phyloP scores from a whole-genome alignment of 2,329 filamentous ascomycete species.

The Colletotrichum tofieldiae region DNA sequence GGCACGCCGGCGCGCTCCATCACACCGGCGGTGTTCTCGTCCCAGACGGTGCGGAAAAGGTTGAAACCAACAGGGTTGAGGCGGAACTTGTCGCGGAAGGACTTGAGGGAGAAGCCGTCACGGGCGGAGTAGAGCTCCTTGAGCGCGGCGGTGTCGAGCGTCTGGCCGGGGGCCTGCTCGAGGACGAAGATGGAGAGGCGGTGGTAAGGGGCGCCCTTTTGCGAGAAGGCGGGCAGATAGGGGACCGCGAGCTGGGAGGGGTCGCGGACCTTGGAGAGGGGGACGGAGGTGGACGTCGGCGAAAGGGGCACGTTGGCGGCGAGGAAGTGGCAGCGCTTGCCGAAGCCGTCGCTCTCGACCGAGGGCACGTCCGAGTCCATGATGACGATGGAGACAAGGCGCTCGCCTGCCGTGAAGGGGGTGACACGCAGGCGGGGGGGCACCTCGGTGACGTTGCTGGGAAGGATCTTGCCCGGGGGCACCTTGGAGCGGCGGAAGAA shows the following conservation, averaged over 20 bases:
- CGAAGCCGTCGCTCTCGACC: constrained; percentile 80
- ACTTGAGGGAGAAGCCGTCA: constrained; percentile 79
- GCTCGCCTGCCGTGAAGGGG: constrained; percentile 85
- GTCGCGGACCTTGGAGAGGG: constrained; percentile 74
- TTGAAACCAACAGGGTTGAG: constrained; percentile 85
- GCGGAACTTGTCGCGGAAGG: constrained; percentile 79
- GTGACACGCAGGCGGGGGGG: constrained; percentile 86
- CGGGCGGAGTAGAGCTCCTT: constrained; percentile 62
- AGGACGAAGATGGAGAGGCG: constrained; percentile 87
- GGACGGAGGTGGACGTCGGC: constrained; percentile 71
- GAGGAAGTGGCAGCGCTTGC: constrained; percentile 88
- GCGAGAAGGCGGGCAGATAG: constrained; percentile 89
- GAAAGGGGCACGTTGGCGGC: constrained; percentile 75
- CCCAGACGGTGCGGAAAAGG: constrained; percentile 92
- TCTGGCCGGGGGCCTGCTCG: constrained; percentile 78
- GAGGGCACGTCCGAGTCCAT: constrained; percentile 94
- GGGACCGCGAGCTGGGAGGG: constrained; percentile 79
- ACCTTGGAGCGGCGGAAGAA: constrained; percentile 82
- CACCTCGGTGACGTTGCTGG: constrained; percentile 80
- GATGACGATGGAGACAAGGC: constrained; percentile 87
- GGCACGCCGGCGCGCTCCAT: constrained; percentile 85
- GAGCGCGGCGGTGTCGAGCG: constrained; percentile 72
- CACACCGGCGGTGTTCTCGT: constrained; percentile 87
- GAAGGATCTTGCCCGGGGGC: constrained; percentile 83
- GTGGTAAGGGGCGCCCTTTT: constrained; percentile 94